A percentile compares a stretch with the other conserved stretches of the same genome.
phyloP scores from a whole-genome alignment of 1,284 basidiomycete genomes.

The Sporisorium iseilematis-ciliati region DNA sequence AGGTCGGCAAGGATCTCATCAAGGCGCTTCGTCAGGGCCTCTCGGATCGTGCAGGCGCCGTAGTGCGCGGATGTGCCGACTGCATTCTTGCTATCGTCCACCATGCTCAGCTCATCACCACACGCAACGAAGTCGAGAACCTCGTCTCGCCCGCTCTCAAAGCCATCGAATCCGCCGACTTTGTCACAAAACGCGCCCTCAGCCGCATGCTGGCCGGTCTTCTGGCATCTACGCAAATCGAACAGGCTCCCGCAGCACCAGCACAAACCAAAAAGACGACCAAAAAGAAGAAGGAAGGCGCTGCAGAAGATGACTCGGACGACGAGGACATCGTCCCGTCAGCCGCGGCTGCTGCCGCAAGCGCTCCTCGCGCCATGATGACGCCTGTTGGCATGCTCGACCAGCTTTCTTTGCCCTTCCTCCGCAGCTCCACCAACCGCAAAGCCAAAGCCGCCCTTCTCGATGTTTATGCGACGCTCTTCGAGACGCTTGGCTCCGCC shows the following conservation, averaged over 20 bases:
- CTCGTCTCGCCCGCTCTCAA: slow-evolving; percentile 80
- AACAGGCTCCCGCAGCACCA: slow-evolving; percentile 72
- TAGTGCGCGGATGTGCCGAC: slow-evolving; percentile 86
- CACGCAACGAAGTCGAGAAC: slow-evolving; percentile 80
- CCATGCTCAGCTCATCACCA: slow-evolving; percentile 66
- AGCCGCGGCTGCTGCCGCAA: slow-evolving; percentile 72
- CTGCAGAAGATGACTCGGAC: slow-evolving; percentile 71
- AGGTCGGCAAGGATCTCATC: slow-evolving; percentile 82
- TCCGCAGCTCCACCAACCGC: slow-evolving; percentile 77
- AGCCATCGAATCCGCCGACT: slow-evolving; percentile 82
- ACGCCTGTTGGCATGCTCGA: slow-evolving; percentile 84
- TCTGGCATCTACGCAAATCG: slow-evolving; percentile 85
- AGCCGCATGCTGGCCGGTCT: slow-evolving; percentile 85
- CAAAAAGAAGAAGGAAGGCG: slow-evolving; percentile 73
- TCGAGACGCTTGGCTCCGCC: slow-evolving; percentile 79
- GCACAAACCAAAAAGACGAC: slow-evolving; percentile 70
- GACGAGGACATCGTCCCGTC: slow-evolving; percentile 70
- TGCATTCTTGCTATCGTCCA: slow-evolving; percentile 68
- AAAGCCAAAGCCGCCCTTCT: slow-evolving; percentile 86
- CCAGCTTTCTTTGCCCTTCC: slow-evolving; percentile 83
- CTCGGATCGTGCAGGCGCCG: slow-evolving; percentile 84
- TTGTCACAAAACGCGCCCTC: slow-evolving; percentile 82
- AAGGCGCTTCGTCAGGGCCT: slow-evolving; percentile 84
- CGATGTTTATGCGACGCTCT: slow-evolving; percentile 85
- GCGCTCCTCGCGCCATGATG: slow-evolving; percentile 80